Conservation (phyloP, 106 monocot species). For the Hemerocallis citrina region DNA sequence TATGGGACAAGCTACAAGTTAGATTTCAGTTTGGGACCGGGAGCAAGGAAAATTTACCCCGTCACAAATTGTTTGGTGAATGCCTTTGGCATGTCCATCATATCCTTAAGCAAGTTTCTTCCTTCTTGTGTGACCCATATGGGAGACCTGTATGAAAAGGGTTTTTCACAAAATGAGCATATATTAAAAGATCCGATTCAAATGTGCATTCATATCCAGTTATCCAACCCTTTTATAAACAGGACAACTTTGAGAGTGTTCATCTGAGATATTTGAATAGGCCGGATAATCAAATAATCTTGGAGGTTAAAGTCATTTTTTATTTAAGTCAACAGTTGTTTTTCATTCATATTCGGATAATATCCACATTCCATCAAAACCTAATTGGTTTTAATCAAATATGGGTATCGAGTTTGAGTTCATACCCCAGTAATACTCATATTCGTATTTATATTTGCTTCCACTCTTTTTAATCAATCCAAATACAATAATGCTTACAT, state of each 20-base stretch:
- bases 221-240: too few relatives aligned
- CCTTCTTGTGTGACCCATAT: conserved; percentile 24
- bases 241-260: too few relatives aligned
- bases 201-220: too few relatives aligned
- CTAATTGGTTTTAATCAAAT: too few relatives aligned
- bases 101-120: conserved; percentile 5
- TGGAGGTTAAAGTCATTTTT: too few relatives aligned
- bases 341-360: too few relatives aligned
- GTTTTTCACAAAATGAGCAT: neutral
- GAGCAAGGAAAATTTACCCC: neutral
- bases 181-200: too few relatives aligned
- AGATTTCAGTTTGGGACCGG: neutral
- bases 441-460: neutral
- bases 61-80: neutral
- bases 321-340: too few relatives aligned
- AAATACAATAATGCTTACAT: neutral
- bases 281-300: too few relatives aligned
- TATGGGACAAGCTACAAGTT: neutral
- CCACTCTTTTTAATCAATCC: neutral
- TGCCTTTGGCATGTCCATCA: neutral
- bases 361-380: too few relatives aligned
- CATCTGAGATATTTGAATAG: too few relatives aligned
- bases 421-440: neutral
- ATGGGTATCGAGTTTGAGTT: too few relatives aligned
- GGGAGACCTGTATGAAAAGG: conserved; percentile 32